A percentile compares a stretch with the other conserved stretches of the same genome.
phyloP scores from a whole-genome alignment of 306 rosid genomes.

The Trichosanthes truncata region DNA sequence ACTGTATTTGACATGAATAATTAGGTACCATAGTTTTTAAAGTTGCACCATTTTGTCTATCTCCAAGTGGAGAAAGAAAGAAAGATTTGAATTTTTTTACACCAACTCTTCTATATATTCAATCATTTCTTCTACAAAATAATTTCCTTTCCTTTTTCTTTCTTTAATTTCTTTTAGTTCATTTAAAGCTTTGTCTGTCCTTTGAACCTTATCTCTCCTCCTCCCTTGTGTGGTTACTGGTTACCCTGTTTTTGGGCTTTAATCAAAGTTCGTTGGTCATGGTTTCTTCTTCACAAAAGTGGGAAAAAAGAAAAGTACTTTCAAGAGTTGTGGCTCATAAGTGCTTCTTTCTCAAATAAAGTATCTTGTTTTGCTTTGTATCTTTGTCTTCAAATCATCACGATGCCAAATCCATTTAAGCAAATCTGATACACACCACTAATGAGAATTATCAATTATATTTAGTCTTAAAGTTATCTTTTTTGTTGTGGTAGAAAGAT shows the following conservation, averaged over 20 bases:
- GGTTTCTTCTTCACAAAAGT: neutral
- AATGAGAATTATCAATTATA: neutral
- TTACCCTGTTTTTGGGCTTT: neutral
- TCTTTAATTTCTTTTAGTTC: neutral
- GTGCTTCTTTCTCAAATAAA: neutral
- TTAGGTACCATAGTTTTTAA: neutral
- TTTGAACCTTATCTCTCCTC: neutral
- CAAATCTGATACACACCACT: neutral
- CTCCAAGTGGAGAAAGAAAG: neutral
- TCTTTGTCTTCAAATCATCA: neutral
- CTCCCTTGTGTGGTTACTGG: neutral
- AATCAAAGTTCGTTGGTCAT: neutral
- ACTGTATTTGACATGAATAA: neutral
- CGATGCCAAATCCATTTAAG: neutral
- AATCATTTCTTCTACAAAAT: neutral
- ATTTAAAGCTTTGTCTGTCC: constrained; percentile 2
- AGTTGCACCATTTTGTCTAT: constrained; percentile 1
- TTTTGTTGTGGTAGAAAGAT: no score
- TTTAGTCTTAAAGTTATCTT: no score
- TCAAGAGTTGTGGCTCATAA: neutral
- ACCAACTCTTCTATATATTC: neutral
- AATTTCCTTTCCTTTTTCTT: neutral
- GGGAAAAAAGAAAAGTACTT: neutral
- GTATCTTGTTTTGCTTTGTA: neutral
- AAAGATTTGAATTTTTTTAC: neutral